Evolutionary conservation across 805 yeast species (phyloP), one percentile per base, ranked within the genome.

Genomic region (Suhomyces emberorum): DNA sequence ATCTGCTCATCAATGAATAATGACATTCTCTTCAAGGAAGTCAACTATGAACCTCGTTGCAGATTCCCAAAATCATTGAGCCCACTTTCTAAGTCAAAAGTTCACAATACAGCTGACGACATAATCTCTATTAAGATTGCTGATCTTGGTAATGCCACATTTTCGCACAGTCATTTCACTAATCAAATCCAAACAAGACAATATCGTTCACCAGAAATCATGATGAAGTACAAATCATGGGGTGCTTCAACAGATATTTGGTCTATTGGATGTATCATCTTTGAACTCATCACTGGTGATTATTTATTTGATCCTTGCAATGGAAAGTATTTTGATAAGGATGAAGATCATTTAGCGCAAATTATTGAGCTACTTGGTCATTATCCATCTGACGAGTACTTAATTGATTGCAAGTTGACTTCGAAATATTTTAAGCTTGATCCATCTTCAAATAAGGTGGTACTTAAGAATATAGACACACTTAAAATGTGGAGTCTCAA

Each of bases 71-170:
- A 31, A 27, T 27, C 22, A 7, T 11, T 23, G 14, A 30, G 16
- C 14, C 19, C 32, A 3, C 33, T 15, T 11, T 4, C 26, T 10
- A 36, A 27, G 27, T 20, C 31, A 27, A 6, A 19, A 29, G 15
- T 22, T 19, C 27, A 26, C n/a, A 5, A 27, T 12, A 15, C 22
- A n/a, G 15, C 17, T 12, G n/a, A 17, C 4, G 27, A 11, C 16
- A 26, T 12, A 27, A 32, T 38, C 15, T 35, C 39, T 34, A 52
- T 91, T 27, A 91, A 91, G 58, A 82, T 93, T 44, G 98, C 96
- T 2, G 98, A 91, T 59, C 69, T 88, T 40, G 97, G 97, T 25
- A 88, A 89, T 55, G 95, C 95, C 1, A 87, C 96, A 46, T 86
- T 87, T 80, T 70, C 74, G 4, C 74, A 78, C 52, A 76, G 76